Evolutionary conservation across 257 asterid species (phyloP).

Genomic region (Rehmannia glutinosa): DNA sequence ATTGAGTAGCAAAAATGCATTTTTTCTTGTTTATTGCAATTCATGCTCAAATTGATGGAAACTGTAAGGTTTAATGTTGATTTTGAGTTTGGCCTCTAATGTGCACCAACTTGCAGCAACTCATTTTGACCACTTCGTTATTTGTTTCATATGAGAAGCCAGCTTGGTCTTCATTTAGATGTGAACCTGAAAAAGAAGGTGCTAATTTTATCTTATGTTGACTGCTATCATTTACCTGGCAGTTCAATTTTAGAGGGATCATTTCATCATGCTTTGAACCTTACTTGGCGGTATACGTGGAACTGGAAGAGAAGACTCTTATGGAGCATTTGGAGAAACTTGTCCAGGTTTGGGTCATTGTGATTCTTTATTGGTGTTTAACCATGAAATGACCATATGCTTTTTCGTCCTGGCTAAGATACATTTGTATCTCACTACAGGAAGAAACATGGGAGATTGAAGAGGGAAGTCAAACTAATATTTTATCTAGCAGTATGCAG

Average conservation of each 20-base stretch:
- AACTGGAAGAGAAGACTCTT: slow-evolving; percentile 95
- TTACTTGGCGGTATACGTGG: slow-evolving; percentile 83
- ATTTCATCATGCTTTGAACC: slow-evolving; percentile 98
- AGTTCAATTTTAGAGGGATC: slow-evolving; percentile 97
- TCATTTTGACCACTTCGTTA: not conserved
- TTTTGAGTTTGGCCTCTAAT: not conserved
- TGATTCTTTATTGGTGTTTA: slow-evolving; percentile 11
- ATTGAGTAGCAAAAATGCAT: slow-evolving; percentile 8
- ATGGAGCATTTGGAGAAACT: slow-evolving; percentile 97
- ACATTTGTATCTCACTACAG: slow-evolving; percentile 38
- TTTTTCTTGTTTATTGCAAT: not conserved
- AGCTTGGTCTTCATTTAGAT: slow-evolving; percentile 14
- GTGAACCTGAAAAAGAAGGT: slow-evolving; percentile 9
- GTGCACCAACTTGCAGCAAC: slow-evolving; percentile 7
- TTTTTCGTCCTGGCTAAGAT: slow-evolving; percentile 20
- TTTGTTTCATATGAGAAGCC: slow-evolving; percentile 8
- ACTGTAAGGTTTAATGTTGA: not conserved
- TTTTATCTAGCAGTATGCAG: slow-evolving; percentile 97
- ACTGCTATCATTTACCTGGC: slow-evolving; percentile 34
- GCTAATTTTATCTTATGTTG: slow-evolving; percentile 12
- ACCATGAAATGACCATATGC: not conserved
- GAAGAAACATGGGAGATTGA: slow-evolving; percentile 98
- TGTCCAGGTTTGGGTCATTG: slow-evolving; percentile 61
- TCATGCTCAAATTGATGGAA: not conserved
- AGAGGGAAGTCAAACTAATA: slow-evolving; percentile 92